phyloP scores from a whole-genome alignment of 495 filamentous ascomycete genomes.

The Xylaria grammica region DNA sequence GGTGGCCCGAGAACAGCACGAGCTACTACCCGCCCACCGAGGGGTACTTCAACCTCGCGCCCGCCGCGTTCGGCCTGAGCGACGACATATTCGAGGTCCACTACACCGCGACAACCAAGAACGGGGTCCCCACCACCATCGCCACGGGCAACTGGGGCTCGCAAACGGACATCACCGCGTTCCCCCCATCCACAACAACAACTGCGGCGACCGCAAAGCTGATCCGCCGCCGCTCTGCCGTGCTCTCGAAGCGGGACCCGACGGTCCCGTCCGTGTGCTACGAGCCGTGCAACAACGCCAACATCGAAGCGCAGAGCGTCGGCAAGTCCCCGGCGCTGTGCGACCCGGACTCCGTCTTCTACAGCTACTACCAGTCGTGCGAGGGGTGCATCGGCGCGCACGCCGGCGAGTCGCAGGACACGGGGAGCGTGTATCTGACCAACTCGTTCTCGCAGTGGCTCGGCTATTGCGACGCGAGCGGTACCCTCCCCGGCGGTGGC shows the following conservation, averaged over 20 bases:
- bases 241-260: constrained; percentile 41
- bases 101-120: constrained; percentile 4
- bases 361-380: constrained; percentile 43
- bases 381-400: constrained; percentile 38
- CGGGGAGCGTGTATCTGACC: constrained; percentile 30
- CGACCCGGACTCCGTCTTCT: constrained; percentile 46
- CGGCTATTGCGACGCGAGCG: constrained; percentile 37
- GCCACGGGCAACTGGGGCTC: constrained; percentile 54
- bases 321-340: constrained; percentile 58
- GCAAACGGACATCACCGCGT: constrained; percentile 49
- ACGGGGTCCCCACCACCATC: constrained; percentile 38
- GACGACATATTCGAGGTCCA: constrained; percentile 61
- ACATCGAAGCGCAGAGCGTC: constrained; percentile 48
- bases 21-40: constrained; percentile 56
- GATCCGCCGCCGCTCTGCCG: constrained; percentile 4
- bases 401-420: constrained; percentile 23
- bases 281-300: constrained; percentile 57
- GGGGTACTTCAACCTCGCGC: constrained; percentile 70
- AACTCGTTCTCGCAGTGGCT: constrained; percentile 36
- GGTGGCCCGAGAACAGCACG: constrained; percentile 51
- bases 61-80: constrained; percentile 64
- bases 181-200: constrained; percentile 33
- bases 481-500: constrained; percentile 15
- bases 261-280: constrained; percentile 56
- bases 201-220: constrained; percentile 15